A percentile compares a stretch with the other conserved stretches of the same genome.
phyloP scores from a whole-genome alignment of 176 grass and related monocot species.

The Bromus sterilis region DNA sequence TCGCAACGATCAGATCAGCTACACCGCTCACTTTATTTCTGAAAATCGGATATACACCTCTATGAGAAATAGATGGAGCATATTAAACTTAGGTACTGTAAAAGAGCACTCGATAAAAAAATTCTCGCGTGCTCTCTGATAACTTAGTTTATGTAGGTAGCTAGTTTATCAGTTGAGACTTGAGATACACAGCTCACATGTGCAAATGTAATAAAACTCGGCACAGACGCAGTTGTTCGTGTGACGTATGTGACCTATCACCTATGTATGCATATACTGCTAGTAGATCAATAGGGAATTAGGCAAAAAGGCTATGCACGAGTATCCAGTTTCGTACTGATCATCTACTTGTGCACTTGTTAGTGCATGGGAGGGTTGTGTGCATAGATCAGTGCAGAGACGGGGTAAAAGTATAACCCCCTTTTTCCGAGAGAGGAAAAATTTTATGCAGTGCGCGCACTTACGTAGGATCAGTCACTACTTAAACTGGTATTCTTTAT shows the following conservation, averaged over 20 bases:
- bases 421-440: neutral
- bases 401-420: neutral
- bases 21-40: no score
- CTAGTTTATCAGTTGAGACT: neutral
- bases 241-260: neutral
- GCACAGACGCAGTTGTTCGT: neutral
- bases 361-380: neutral
- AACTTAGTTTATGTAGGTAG: neutral
- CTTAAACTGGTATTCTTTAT: no score
- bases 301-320: neutral
- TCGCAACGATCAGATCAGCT: no score
- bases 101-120: no score
- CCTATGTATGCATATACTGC: neutral
- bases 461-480: neutral
- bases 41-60: no score
- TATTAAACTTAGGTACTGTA: no score
- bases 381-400: neutral
- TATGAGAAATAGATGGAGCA: no score
- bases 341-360: neutral
- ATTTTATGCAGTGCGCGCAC: neutral
- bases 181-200: neutral
- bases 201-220: neutral
- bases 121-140: neutral
- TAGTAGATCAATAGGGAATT: neutral
- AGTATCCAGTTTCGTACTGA: neutral